phyloP scores from a whole-genome alignment of 768 basidiomycete species.

The Lactifluus volemus region DNA sequence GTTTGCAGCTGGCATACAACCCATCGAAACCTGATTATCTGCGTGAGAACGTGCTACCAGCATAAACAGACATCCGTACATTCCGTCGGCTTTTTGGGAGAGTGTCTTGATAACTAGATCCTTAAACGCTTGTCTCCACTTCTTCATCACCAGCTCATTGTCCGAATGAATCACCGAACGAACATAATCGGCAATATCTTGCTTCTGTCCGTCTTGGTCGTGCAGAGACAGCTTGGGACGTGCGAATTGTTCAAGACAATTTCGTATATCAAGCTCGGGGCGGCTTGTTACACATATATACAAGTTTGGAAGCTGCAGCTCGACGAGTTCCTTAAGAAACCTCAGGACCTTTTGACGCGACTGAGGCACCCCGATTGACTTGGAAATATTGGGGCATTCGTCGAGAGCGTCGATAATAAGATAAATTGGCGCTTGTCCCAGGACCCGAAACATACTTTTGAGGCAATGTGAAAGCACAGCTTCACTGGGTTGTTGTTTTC shows the following conservation, averaged over 20 bases:
- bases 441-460: background rate
- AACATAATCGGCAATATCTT: background rate
- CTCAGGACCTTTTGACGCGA: background rate
- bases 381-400: background rate
- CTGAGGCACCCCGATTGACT: background rate
- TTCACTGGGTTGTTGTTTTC: background rate
- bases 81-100: background rate
- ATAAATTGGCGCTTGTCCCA: background rate
- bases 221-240: background rate
- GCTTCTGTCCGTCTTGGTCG: background rate
- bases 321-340: background rate
- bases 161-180: background rate
- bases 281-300: background rate
- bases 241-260: background rate
- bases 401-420: background rate
- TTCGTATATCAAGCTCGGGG: background rate
- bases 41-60: background rate
- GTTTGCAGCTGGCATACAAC: background rate
- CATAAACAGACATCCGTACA: background rate
- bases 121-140: background rate
- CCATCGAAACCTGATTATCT: background rate
- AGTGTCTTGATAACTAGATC: background rate
- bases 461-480: background rate
- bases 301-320: background rate
- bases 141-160: slow-evolving; percentile 24